Percentiles rank a stretch among this genome's conserved stretches.
phyloP scores from a whole-genome alignment of 345 rosid genomes.

The Dipteronia dyeriana region DNA sequence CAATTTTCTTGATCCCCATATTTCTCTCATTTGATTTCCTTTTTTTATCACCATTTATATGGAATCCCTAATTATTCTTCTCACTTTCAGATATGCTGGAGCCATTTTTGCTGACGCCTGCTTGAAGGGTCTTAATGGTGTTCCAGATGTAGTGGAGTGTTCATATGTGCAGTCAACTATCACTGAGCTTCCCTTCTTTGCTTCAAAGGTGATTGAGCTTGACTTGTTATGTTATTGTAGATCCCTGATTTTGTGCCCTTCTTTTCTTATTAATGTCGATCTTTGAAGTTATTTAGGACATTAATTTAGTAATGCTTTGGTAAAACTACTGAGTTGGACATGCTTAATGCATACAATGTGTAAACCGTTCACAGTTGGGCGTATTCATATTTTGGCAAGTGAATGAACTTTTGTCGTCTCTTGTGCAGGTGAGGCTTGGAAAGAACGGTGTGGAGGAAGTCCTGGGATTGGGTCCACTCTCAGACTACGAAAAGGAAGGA shows the following conservation, averaged over 20 bases:
- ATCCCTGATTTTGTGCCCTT: not conserved
- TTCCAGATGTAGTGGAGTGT: slow-evolving; percentile 76
- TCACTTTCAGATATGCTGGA: slow-evolving; percentile 66
- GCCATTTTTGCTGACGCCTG: slow-evolving; percentile 89
- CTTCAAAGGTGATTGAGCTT: slow-evolving; percentile 58
- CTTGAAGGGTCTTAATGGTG: slow-evolving; percentile 81
- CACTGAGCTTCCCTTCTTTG: slow-evolving; percentile 82
- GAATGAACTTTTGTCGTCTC: not conserved
- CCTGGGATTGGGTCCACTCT: slow-evolving; percentile 69
- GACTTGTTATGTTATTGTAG: not conserved
- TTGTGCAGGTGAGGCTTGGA: slow-evolving; percentile 72
- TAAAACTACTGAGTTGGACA: not conserved
- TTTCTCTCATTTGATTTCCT: not conserved
- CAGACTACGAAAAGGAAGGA: slow-evolving; percentile 70
- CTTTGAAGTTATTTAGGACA: not conserved
- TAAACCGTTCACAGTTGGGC: not conserved
- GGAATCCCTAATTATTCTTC: not conserved
- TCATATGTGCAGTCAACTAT: slow-evolving; percentile 74
- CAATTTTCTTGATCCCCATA: not conserved
- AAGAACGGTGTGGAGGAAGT: slow-evolving; percentile 85
- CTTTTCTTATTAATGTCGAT: not conserved
- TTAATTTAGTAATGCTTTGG: not conserved
- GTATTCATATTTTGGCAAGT: too few relatives aligned
- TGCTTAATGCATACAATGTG: not conserved
- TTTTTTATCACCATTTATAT: not conserved